Evolutionary conservation across 164 flowering plant genomes (phyloP), one percentile per base, ranked within the genome.

Genomic region (Chloranthus sessilifolius): DNA sequence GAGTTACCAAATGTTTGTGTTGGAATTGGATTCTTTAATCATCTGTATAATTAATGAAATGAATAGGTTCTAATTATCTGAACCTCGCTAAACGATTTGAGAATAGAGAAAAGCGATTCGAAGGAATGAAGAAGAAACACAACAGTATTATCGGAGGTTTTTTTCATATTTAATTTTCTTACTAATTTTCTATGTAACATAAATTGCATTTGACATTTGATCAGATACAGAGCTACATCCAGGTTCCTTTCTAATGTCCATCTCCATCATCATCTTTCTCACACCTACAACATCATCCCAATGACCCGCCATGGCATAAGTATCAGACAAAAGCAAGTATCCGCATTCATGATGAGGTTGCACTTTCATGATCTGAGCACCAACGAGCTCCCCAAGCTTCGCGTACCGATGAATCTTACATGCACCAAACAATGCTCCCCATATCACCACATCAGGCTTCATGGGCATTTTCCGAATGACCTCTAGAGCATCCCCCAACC

Each of bases 401-500:
- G 48, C 24, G 23, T 41, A 9, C 1, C 59, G 55, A 53, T 58
- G 49, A 11, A 21, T 47, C 48, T 55, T 34, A 29, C 54, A 58
- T 9, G 49, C 63, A 12, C 55, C 59, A n/a, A 64, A 40, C 50
- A 64, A 47, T 45, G 68, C 50, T 41, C 58, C 63, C 68, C 63
- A 64, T 26, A 58, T 52, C n/a, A 40, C 54, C 6, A 34, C 31
- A n/a, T 56, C 59, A 4, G 66, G 46, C 23, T 62, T 43, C 38
- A 48, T 41, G 15, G 61, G 47, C 57, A 64, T 64, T 15, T n/a
- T 35, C 24, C 53, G 25, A 5, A 58, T 47, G 0, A 52, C 28
- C 20, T 64, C 63, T 6, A 52, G 22, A 7, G 63, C 68, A 43
- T 64, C 63, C 27, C 47, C 29, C 6, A 58, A 19, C 29, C 36